Evolutionary conservation across 768 basidiomycete species (phyloP).

Genomic region (Phylloporus sp.): DNA sequence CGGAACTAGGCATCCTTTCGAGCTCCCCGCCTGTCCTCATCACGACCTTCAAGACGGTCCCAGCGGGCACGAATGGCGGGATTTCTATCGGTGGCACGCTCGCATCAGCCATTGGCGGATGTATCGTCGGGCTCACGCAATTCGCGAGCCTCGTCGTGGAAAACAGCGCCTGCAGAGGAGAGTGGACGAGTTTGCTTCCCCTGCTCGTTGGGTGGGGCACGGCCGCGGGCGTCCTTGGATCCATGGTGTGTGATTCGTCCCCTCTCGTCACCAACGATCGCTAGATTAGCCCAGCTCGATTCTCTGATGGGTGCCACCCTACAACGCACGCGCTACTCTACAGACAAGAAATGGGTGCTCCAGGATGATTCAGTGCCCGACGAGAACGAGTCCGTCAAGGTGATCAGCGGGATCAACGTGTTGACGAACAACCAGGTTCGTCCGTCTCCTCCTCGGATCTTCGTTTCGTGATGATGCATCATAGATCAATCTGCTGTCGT

Average conservation of each 20-base stretch:
- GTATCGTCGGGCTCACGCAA: constrained; percentile 62
- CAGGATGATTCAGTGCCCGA: constrained; percentile 44
- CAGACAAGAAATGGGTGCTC: constrained; percentile 54
- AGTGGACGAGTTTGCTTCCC: constrained; percentile 35
- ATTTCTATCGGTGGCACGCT: constrained; percentile 72
- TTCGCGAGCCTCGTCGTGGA: constrained; percentile 55
- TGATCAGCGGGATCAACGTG: constrained; percentile 58
- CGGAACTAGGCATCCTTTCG: constrained; percentile 88
- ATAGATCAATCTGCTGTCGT: constrained; percentile 44
- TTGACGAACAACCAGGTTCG: constrained; percentile 82
- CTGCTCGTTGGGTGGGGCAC: constrained; percentile 56
- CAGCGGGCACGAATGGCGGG: constrained; percentile 89
- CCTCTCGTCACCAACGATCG: not conserved
- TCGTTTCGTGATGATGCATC: not conserved
- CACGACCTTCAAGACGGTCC: constrained; percentile 70
- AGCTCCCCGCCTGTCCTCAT: constrained; percentile 63
- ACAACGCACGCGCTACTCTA: constrained; percentile 73
- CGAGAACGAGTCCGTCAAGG: constrained; percentile 45
- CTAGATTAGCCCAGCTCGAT: constrained; percentile 53
- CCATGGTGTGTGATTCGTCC: constrained; percentile 47
- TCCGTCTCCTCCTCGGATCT: not conserved
- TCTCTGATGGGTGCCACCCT: constrained; percentile 84
- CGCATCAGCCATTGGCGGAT: constrained; percentile 69
- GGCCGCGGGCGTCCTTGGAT: constrained; percentile 70
- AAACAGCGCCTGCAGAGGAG: constrained; percentile 47